Base-by-base conservation (phyloP, 495 filamentous ascomycete species). In the Penicillium coprophilum region DNA sequence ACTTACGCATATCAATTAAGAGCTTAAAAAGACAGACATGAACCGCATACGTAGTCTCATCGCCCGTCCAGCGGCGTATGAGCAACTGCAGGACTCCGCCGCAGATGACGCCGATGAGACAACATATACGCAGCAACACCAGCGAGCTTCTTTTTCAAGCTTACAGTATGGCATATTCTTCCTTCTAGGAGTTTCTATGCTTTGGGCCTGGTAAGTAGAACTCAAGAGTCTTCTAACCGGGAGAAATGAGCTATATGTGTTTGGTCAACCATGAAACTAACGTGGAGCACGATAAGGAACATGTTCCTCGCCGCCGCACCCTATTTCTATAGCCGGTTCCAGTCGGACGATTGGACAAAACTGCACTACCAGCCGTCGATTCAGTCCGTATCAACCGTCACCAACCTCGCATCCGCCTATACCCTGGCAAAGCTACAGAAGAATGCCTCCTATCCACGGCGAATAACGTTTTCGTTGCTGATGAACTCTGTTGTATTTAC, bases 301-400 rank as follows among this genome's bases (percentile, higher is more conserved):
- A 96, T 96, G 93, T 96, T 97, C 76, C 83, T 99, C 57, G 94
- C 95, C 17, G 92, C 92, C 9, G 89, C 89, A 12, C 90, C 92
- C 8, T 97, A 96, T 77, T 96, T 99, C 78, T 85, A 92, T 65
- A 77, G 72, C 48, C 91, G 95, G 55, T 96, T 99, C 69, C 69
- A 77, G 40, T 81, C 80, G 39, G 78, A 85, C 65, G 76, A 84
- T 43, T 87, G 84, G 78, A 85, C 93, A 50, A 80, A 86, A 19
- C 73, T 77, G 15, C 85, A 91, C 77, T 97, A 95, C 71, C 92
- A 96, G 65, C 85, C 91, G 4, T 84, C 90, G 46, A 93, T 96
- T 64, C 78, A 92, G 45, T 89, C 90, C n/a, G 85, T 93, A 3
- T 52, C 89, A 19, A 92, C 89, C 1, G 65, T 92, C 48, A 89